Evolutionary conservation across 768 basidiomycete species (phyloP).

Genomic region (Mycena pura): DNA sequence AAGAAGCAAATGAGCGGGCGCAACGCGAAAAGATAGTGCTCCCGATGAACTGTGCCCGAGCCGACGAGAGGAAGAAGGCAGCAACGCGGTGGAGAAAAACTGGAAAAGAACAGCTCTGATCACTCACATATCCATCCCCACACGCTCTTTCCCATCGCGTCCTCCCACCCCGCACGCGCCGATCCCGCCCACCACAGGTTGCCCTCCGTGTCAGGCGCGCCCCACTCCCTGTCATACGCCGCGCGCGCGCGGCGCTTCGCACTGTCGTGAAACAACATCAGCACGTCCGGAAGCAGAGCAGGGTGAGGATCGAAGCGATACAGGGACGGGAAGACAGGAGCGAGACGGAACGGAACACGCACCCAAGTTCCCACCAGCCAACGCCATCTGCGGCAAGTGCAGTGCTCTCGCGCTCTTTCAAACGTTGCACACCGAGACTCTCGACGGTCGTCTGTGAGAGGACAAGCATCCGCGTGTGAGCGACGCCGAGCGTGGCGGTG

Average conservation of each 20-base stretch:
- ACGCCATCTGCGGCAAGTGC: conserved; percentile 54
- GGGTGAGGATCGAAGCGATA: neutral
- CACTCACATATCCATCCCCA: conserved; percentile 84
- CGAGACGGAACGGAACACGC: conserved; percentile 31
- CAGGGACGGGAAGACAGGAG: neutral
- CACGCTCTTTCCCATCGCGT: conserved; percentile 76
- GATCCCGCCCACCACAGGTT: conserved; percentile 88
- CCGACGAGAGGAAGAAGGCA: neutral
- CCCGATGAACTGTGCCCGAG: too few relatives aligned
- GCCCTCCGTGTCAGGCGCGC: conserved; percentile 73
- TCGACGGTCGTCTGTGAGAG: conserved; percentile 83
- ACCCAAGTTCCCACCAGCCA: conserved; percentile 63
- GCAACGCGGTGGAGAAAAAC: too few relatives aligned
- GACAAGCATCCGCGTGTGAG: conserved; percentile 68
- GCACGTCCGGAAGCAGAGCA: neutral
- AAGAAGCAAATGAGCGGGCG: too few relatives aligned
- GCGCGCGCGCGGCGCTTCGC: conserved; percentile 51
- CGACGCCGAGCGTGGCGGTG: conserved; percentile 57
- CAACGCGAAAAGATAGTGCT: too few relatives aligned
- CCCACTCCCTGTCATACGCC: conserved; percentile 86
- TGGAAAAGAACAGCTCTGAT: conserved; percentile 9
- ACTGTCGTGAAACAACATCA: conserved; percentile 39
- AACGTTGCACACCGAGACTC: conserved; percentile 59
- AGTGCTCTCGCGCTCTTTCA: conserved; percentile 69
- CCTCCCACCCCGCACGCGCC: conserved; percentile 69